Base-by-base conservation (phyloP, 345 rosid genomes). In the Chamaenerion angustifolium region DNA sequence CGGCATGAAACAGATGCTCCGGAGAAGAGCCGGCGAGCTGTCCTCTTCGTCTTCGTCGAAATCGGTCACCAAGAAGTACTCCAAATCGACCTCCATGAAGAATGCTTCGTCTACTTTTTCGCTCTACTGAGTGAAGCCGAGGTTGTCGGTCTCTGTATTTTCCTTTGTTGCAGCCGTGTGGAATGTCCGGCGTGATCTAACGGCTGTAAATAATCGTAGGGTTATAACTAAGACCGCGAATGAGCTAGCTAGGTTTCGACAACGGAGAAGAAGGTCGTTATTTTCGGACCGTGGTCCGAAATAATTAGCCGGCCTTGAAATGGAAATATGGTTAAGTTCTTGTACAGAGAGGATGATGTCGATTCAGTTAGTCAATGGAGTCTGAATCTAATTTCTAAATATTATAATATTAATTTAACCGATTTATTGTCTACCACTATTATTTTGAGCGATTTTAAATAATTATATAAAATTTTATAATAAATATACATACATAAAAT, bases 1-100 rank as follows among this genome's bases (percentile, higher is more conserved):
- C 19, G 96, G 96, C 4, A 78, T 92, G 98, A 77, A 85, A 64
- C 95, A 82, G 90, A 80, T 92, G 93, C 75, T 92, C 46, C 55
- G 98, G 66, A 66, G 95, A 75, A 73, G 96, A 42, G 78, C 95
- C 11, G 79, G 93, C 16, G 80, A 74, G 1, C 64, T 81, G 46
- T 59, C 85, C 13, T 70, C 84, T 18, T 54, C 75, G 1, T 45
- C 51, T 0, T 57, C 80, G 2, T 43, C 79, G 4, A 68, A 79
- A 56, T 48, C 80, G 11, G 46, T 79, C 10, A 64, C 84, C 12
- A 86, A 87, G 76, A 82, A 80, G 78, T 87, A 63, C 47, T 49
- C 76, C 6, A 77, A 86, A 76, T 75, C 94, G 27, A 61, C 88
- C 2, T 62, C 62, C 6, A 46, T 37, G 42, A 25, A 45, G 6